Evolutionary conservation across 495 filamentous ascomycete genomes (phyloP), one percentile per base, ranked within the genome.

Genomic region (Xylaria cubensis): DNA sequence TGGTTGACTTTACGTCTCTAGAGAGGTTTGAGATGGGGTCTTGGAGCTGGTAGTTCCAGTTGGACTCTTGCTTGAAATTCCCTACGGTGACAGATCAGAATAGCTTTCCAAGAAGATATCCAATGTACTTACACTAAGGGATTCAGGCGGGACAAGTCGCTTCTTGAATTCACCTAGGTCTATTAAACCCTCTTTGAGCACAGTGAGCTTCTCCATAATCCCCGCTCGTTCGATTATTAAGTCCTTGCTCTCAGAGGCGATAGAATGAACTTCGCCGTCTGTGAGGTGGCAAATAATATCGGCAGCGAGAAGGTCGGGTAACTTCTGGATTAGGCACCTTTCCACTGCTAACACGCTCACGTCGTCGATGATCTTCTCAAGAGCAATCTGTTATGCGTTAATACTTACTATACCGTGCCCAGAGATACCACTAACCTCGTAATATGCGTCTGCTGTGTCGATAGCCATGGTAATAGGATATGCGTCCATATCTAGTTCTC

Each of bases 241-340:
- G 24, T 12, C 53, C 17, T 17, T 17, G 24, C 26, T 56, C 24
- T 56, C 53, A 26, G 53, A 56, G 53, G 53, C 53, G 13, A 32
- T 56, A 5, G 53, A 56, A 1, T 32, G 24, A 56, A 56, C 26
- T 24, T 32, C 24, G 24, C 2, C 12, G 53, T 56, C 24, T 4
- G 24, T 32, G 53, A 56, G 53, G 53, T 56, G 53, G 26, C 24
- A 56, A 21, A 56, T 56, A 56, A 56, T 56, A 15, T 56, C 24
- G 3, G 26, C 53, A 56, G 53, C 24, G 24, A 56, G 26, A 29
- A 56, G 53, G 53, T 32, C 24, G 12, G 53, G 53, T 13, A 56
- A 13, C 53, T 56, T 56, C 53, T 56, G 53, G 5, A 56, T 56
- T 56, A 56, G 53, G 21, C 53, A 56, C 32, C 53, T 56, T 32